Base-by-base conservation (phyloP, 768 basidiomycete genomes). In the Suillus subalutaceus region DNA sequence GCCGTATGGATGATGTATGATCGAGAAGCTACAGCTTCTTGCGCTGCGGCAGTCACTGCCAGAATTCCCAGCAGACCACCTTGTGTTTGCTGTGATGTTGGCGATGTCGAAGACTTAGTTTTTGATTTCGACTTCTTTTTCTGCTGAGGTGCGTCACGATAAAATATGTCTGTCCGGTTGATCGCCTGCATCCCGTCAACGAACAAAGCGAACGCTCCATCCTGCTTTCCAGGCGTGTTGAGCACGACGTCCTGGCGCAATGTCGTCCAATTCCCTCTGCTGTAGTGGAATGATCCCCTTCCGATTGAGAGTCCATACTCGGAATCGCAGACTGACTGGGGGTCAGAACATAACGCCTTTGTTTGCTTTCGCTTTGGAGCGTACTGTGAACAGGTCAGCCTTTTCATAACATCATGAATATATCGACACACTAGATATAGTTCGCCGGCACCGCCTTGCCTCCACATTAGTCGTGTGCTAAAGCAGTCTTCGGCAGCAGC, bases 391-490 rank as follows among this genome's bases (percentile, higher is more conserved):
- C 30, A 23, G 23, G 56, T 38, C 0, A 50, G 9, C 40, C n/a
- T 18, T 4, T 56, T 13, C 32, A 37, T n/a, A 4, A 37, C 6
- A 37, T 6, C 7, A 7, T 20, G 20, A 56, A 6, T n/a, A 6
- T 6, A 56, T n/a, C 5, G 32, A 81, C 86, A 64, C 71, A 91
- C 90, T 66, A 91, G 79, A 71, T 93, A 94, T 35, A 93, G 78
- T 72, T 96, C 94, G 5, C 93, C 94, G 0, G 75, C 76, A 5
- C 94, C 93, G 0, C 77, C 78, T 15, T 75, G 71, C 46, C 91
- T 81, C 90, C 91, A 96, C 94, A 96, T 96, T 69, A 96, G 65
- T 35, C 94, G 79, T 7, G 93, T 94, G 72, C 91, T 93, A 73
- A 93, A 96, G 71, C 94, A 96, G 53, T 84, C 81, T 43, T 80